Conservation (phyloP, 768 basidiomycete genomes). For the Panellus pusillus region DNA sequence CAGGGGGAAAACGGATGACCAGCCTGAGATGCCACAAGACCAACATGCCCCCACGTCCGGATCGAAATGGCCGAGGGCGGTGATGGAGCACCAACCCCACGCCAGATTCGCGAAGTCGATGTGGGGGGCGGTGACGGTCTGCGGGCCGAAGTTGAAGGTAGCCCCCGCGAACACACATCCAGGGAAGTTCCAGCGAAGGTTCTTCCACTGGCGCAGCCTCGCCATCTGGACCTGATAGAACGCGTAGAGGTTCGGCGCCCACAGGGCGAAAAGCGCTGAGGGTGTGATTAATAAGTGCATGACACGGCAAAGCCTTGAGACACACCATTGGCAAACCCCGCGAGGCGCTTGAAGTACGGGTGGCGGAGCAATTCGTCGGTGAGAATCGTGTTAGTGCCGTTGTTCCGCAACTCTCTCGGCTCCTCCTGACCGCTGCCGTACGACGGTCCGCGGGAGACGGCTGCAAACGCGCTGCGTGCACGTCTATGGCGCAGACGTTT, state of each 20-base stretch:
- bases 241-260: neutral
- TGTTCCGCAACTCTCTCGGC: constrained; percentile 1
- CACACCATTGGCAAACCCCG: neutral
- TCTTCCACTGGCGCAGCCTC: neutral
- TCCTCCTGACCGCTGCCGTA: constrained; percentile 7
- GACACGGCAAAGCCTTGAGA: neutral
- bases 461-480: neutral
- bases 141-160: constrained; percentile 32
- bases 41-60: constrained; percentile 23
- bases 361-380: neutral
- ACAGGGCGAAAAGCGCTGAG: neutral
- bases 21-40: constrained; percentile 24
- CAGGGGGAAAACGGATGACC: constrained; percentile 27
- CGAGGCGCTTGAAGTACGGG: constrained; percentile 1
- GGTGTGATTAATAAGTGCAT: neutral
- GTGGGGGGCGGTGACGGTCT: constrained; percentile 18
- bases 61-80: constrained; percentile 26
- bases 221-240: neutral
- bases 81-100: constrained; percentile 29
- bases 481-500: neutral
- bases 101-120: constrained; percentile 28
- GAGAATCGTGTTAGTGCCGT: constrained; percentile 1
- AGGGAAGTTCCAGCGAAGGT: neutral
- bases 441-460: neutral
- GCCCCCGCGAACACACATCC: constrained; percentile 24